A percentile compares a stretch with the other conserved stretches of the same genome.
These are phyloP conservation scores for Aureobasidium sp. DNA, from an alignment of 2,329 filamentous ascomycete species.

Conservation along the genomic window DNA sequence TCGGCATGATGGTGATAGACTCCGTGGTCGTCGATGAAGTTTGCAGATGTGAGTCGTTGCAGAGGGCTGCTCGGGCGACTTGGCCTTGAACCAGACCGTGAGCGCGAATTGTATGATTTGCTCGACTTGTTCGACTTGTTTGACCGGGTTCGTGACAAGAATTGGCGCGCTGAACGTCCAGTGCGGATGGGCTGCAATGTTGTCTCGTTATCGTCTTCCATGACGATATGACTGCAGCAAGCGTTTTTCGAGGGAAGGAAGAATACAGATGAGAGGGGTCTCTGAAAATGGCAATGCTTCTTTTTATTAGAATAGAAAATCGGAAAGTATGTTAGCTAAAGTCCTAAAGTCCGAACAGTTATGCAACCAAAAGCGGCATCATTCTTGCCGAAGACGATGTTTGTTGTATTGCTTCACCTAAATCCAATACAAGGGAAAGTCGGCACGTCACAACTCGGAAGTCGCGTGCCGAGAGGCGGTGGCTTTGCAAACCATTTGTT, in stretches of 20 bases:
- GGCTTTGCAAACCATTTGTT: constrained; percentile 6
- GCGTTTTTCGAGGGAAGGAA: background rate
- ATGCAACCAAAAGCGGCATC: background rate
- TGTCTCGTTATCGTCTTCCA: constrained; percentile 9
- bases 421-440: background rate
- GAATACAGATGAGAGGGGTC: background rate
- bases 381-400: background rate
- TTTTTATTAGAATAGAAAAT: background rate
- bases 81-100: constrained; percentile 21
- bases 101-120: background rate
- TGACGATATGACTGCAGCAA: constrained; percentile 3
- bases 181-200: constrained; percentile 16
- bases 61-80: constrained; percentile 19
- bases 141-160: background rate
- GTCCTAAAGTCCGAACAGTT: background rate
- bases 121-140: background rate
- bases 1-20: constrained; percentile 22
- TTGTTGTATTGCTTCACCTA: constrained; percentile 7
- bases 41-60: constrained; percentile 27
- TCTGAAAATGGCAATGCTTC: background rate
- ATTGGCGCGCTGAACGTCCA: constrained; percentile 7
- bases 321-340: background rate
- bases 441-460: constrained; percentile 10
- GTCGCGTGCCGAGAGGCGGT: constrained; percentile 30
- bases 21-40: constrained; percentile 31